Percentiles rank a stretch among this genome's conserved stretches.
phyloP scores from a whole-genome alignment of 1,284 basidiomycete species.

The Inonotus obliquus region DNA sequence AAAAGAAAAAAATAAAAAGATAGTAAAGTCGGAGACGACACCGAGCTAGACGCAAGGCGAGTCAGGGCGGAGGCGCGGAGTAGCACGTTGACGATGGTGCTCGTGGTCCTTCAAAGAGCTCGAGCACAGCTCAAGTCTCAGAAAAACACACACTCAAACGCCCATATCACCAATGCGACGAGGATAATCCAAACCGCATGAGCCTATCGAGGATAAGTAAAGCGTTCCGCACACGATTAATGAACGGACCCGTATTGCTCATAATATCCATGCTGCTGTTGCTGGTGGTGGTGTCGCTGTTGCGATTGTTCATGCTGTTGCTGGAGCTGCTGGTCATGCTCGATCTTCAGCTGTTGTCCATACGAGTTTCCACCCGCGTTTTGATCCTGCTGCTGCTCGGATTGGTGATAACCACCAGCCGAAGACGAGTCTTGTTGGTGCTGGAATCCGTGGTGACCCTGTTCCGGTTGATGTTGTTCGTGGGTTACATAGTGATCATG shows the following conservation, averaged over 20 bases:
- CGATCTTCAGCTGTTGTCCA: slow-evolving; percentile 20
- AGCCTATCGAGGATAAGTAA: slow-evolving; percentile 12
- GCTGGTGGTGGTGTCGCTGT: neutral
- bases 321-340: slow-evolving; percentile 26
- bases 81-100: no score
- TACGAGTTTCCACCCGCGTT: neutral
- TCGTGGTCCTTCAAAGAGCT: neutral
- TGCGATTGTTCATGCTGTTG: neutral
- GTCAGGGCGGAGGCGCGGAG: neutral
- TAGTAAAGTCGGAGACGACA: neutral
- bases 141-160: neutral
- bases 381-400: neutral
- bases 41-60: neutral
- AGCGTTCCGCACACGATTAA: slow-evolving; percentile 8
- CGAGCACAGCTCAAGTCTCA: neutral
- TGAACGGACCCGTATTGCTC: slow-evolving; percentile 16
- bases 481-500: slow-evolving; percentile 24
- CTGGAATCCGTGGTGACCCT: slow-evolving; percentile 27
- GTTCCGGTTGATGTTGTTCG: slow-evolving; percentile 19
- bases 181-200: neutral
- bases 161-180: neutral
- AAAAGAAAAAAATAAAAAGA: neutral
- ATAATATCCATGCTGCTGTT: slow-evolving; percentile 18
- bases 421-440: slow-evolving; percentile 23
- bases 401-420: slow-evolving; percentile 24